Base-by-base conservation (phyloP, 208 protist genomes). In the Leishmania gerbilli region DNA sequence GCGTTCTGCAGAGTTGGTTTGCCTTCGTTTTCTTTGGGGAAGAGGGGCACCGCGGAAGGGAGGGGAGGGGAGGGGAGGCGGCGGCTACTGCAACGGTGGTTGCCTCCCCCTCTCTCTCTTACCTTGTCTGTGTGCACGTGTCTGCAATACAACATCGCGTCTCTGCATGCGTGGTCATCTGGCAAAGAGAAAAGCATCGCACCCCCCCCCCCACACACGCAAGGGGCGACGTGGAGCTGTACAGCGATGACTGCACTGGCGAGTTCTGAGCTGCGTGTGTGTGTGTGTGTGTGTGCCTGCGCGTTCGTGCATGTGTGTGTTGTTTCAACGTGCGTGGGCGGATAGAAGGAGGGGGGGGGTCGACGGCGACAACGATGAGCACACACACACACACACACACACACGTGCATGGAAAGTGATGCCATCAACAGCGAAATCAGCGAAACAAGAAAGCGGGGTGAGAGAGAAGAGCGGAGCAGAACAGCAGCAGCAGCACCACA, bases 381-480 rank as follows among this genome's bases (percentile, higher is more conserved):
- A 47, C 45, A 47, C 45, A 47, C 45, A 11, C 45, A 47, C 42
- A 45, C 42, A 45, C 15, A 34, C 9, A 40, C 3, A 68, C 58
- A 53, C 56, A 80, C 51, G n/a, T 6, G 72, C 51, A n/a, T 11
- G 34, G 51, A 58, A 9, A 31, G 45, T 8, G 69, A 15, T 37
- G 21, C 79, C 45, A 80, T 42, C 34, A 19, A 49, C 49, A 17
- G 17, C 34, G 8, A 62, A 76, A 31, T 55, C 4, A 55, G 3
- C 5, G 17, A 55, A 55, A 17, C 19, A 37, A 82, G 68, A 27
- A 40, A 75, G 21, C 37, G 47, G 60, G 76, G 56, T 65, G 74
- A 82, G 56, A 80, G 79, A 81, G 62, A 84, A 65, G 53, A 77
- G 79, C 79, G 71, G 51, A 77, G 27, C 49, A 79, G 27, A 69